Evolutionary conservation across 352 stramenopile species (phyloP).

Genomic region (Phytophthora capsici): DNA sequence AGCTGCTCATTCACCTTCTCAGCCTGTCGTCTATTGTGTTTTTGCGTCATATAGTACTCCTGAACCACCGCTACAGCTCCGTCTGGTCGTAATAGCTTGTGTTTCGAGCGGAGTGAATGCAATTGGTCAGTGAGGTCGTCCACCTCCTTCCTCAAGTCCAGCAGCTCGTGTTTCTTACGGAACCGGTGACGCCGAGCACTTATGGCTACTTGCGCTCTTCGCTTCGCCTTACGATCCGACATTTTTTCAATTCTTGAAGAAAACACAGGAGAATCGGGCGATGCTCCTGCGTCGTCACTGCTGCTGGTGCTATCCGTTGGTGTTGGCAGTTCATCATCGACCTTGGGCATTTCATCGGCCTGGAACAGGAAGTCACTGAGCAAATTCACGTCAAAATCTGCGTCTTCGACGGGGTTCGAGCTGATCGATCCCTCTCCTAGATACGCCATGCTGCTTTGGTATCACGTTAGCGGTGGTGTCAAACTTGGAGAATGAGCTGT

Average conservation of each 20-base stretch:
- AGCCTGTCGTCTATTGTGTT: constrained; percentile 37
- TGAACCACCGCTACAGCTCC: constrained; percentile 36
- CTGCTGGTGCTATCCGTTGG: constrained; percentile 21
- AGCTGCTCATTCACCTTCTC: constrained; percentile 61
- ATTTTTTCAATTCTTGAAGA: background rate
- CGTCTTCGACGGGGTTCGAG: background rate
- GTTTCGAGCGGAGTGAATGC: constrained; percentile 38
- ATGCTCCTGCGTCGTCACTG: constrained; percentile 19
- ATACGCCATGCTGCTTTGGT: constrained; percentile 2
- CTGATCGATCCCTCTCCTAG: constrained; percentile 4
- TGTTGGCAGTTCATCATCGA: background rate
- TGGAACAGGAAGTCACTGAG: constrained; percentile 36
- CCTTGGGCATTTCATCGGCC: constrained; percentile 13
- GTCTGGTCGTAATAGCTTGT: constrained; percentile 34
- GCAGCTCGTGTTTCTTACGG: constrained; percentile 53
- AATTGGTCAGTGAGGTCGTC: constrained; percentile 41
- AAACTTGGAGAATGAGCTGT: constrained; percentile 2
- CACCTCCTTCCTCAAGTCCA: constrained; percentile 46
- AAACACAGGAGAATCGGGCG: constrained; percentile 4
- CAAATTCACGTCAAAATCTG: constrained; percentile 32
- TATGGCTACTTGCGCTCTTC: constrained; percentile 27
- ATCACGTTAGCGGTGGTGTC: background rate
- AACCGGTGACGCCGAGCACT: constrained; percentile 33
- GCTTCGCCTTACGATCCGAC: constrained; percentile 26
- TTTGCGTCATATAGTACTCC: constrained; percentile 39